Base-by-base conservation (phyloP, 164 flowering plant genomes). In the Vitis amurensis region DNA sequence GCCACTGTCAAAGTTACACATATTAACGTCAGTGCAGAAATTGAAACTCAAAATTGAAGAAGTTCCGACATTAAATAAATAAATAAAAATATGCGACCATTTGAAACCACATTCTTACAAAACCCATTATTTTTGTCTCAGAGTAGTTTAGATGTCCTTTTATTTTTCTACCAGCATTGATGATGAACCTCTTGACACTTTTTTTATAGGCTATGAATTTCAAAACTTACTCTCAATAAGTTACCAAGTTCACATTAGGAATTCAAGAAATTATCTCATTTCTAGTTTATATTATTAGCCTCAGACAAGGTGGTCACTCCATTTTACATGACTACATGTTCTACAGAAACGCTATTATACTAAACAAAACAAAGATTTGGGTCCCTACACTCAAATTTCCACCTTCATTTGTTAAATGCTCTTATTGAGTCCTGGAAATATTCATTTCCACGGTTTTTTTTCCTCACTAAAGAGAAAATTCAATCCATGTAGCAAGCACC, bases 1-100 rank as follows among this genome's bases (percentile, higher is more conserved):
- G 74, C 80, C 47, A 87, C 99, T 91, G 78, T 55, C 10, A 68
- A 48, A 55, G 57, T 14, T 11, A 55, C 16, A 59, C 1, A 50
- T 3, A 58, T 23, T 59, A 9, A 79, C 51, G 73, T 72, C 61
- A 77, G 74, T 30, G 9, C 1, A 37, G 15, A 67, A 23, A 50
- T 31, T 6, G 7, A 50, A 8, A 10, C 11, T 17, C 12, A 29
- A n/a, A 31, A 52, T 61, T 3, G 23, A 29, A 52, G 63, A 8
- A 59, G 27, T 16, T 68, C 13, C 10, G 1, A 3, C 12, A 58
- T 3, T 44, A 59, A 16, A 9, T 30, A 67, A 8, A 51, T 13
- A 61, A 29, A 19, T 23, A 15, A 49, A 13, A 47, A 23, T 11
- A 23, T 44, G 44, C 3, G 8, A 23, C 27, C 12, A 3, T 56